Percentiles rank a stretch among this genome's conserved stretches.
Evolutionary conservation across 805 yeast species (phyloP).

Genomic region (Candida dendrica): DNA sequence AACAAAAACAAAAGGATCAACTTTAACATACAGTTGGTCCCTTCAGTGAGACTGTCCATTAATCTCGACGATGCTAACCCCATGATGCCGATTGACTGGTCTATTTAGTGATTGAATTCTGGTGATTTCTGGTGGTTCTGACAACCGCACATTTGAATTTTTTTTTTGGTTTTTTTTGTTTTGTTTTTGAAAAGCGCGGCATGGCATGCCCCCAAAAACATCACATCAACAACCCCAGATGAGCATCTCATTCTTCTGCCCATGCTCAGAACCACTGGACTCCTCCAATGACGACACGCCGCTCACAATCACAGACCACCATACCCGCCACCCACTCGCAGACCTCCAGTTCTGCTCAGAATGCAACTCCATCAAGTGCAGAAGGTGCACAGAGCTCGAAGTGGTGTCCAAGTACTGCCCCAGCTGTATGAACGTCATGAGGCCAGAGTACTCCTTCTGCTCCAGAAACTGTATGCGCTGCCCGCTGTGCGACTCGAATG

Average conservation of each 20-base stretch:
- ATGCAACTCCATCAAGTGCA: slow-evolving; percentile 21
- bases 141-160: too few species aligned
- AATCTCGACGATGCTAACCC: slow-evolving; percentile 55
- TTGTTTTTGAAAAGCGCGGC: too few species aligned
- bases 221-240: too few species aligned
- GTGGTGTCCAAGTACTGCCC: slow-evolving; percentile 20
- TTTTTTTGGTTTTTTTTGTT: too few species aligned
- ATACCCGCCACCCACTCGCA: slow-evolving; percentile 12
- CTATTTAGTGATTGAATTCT: too few species aligned
- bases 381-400: slow-evolving; percentile 20
- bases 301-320: slow-evolving; percentile 10
- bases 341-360: slow-evolving; percentile 15
- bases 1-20: not conserved
- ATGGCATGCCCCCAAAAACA: too few species aligned
- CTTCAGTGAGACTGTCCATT: slow-evolving; percentile 68
- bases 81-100: slow-evolving; percentile 22
- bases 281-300: slow-evolving; percentile 7
- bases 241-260: slow-evolving; percentile 14
- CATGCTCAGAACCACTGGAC: slow-evolving; percentile 18
- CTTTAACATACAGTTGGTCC: slow-evolving; percentile 63
- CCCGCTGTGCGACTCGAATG: slow-evolving; percentile 14
- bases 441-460: slow-evolving; percentile 15
- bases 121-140: too few species aligned
- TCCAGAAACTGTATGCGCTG: slow-evolving; percentile 21
- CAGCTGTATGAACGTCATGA: slow-evolving; percentile 18